Percentiles rank a stretch among this genome's conserved stretches.
These are phyloP conservation scores for Pterocarpus santalinus DNA, from an alignment of 306 rosid species.

Conservation along the genomic window DNA sequence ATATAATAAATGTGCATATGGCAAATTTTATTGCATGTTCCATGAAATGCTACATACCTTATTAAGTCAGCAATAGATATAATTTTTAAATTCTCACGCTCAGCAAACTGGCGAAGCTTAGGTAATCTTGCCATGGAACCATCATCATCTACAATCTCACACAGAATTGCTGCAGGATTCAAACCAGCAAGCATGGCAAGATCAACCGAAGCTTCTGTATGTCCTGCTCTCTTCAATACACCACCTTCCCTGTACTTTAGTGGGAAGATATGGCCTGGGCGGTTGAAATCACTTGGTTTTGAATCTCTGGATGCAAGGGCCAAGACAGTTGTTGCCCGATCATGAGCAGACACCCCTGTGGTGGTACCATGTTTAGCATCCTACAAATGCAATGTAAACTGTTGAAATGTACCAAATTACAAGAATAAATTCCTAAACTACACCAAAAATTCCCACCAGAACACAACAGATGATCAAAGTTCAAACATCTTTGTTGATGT, in stretches of 20 bases:
- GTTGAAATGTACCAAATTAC: constrained; percentile 16
- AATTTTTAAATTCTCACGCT: constrained; percentile 81
- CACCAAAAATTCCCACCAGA: constrained; percentile 16
- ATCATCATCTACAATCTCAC: constrained; percentile 97
- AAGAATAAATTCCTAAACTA: constrained; percentile 18
- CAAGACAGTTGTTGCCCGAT: constrained; percentile 90
- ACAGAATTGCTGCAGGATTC: constrained; percentile 79
- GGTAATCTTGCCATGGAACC: constrained; percentile 99
- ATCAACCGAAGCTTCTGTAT: constrained; percentile 96
- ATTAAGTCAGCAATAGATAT: constrained; percentile 91
- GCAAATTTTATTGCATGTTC: constrained; percentile 11
- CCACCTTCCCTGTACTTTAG: constrained; percentile 94
- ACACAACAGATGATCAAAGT: constrained; percentile 27
- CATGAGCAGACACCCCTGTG: constrained; percentile 95
- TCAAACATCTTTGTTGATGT: background rate
- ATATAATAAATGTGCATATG: constrained; percentile 4
- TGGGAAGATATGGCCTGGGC: constrained; percentile 98
- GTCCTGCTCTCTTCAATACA: constrained; percentile 96
- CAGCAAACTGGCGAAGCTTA: constrained; percentile 81
- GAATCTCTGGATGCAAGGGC: constrained; percentile 92
- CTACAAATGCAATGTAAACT: constrained; percentile 52
- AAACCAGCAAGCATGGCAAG: constrained; percentile 90
- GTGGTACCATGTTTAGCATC: constrained; percentile 87
- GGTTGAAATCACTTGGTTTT: constrained; percentile 84
- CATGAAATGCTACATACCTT: constrained; percentile 58